Base-by-base conservation (phyloP, 176 grass and related monocot species). In the Alopecurus myosuroides region DNA sequence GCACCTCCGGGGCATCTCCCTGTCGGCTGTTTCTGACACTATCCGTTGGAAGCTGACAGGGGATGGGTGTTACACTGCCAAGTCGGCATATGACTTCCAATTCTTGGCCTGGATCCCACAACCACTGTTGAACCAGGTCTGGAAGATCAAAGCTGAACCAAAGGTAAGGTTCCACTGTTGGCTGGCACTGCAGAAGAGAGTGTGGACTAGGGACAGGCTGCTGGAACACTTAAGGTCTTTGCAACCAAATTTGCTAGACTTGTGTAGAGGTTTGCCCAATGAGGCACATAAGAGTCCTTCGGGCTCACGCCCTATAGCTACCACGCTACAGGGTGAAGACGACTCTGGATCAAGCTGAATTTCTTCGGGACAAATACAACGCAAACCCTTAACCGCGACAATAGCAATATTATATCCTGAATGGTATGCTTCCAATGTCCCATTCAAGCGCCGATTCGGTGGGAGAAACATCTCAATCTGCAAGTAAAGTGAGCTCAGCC, bases 401-500 rank as follows among this genome's bases (percentile, higher is more conserved):
- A 49, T 39, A 77, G 73, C 73, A 76, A 76, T n/a, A 7, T 76
- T 53, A 35, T 76, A 53, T 11, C 20, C 10, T 52, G 49, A 51
- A 35, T 13, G 30, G 22, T 52, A 53, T 20, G 2, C 33, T 52
- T 33, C 18, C 30, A 76, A 7, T 52, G 8, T 76, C 46, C 73
- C 46, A 4, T 6, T 76, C 28, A 30, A 31, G 49, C 4, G 73
- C 22, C 35, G 73, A 22, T 76, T 35, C 4, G 19, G 46, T 52
- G 69, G 69, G 39, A 72, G 69, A 45, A 72, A 72, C 39, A 72
- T n/a, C 69, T 72, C 46, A 51, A 77, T 77, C 20, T 77, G 31
- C 49, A 55, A 76, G 33, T 77, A 37, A 77, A 77, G 20, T 77
- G 55, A 1, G n/a, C n/a, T 2, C 28, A 62, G 17, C 26, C 4